A percentile compares a stretch with the other conserved stretches of the same genome.
These are phyloP conservation scores for Suaeda aralocaspica DNA, from an alignment of 148 eudicot genomes.

Conservation along the genomic window DNA sequence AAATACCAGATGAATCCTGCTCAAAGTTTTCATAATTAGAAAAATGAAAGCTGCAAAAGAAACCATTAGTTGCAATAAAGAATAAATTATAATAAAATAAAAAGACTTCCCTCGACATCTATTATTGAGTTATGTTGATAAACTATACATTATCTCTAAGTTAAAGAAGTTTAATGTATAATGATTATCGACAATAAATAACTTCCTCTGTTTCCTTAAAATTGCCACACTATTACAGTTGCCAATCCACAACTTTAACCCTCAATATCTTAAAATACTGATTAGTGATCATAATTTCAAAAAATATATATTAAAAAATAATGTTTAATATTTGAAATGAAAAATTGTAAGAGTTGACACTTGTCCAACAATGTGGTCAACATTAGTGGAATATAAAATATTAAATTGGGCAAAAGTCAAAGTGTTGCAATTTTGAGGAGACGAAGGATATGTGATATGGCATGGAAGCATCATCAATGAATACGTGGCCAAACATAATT, in stretches of 20 bases:
- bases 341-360: too few species aligned
- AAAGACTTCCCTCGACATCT: not conserved
- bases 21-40: conserved; percentile 27
- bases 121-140: not conserved
- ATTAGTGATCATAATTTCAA: too few species aligned
- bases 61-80: conserved; percentile 9
- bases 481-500: conserved; percentile 1
- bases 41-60: conserved; percentile 8
- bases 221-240: too few species aligned
- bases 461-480: conserved; percentile 17
- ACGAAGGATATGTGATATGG: conserved; percentile 4
- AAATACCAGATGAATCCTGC: conserved; percentile 95
- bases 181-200: not conserved
- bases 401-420: too few species aligned
- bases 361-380: too few species aligned
- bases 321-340: too few species aligned
- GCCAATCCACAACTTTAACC: too few species aligned
- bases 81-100: not conserved
- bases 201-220: too few species aligned
- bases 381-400: too few species aligned
- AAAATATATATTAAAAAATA: too few species aligned
- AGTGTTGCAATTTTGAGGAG: too few species aligned
- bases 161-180: not conserved
- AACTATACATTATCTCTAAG: not conserved
- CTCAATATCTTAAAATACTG: too few species aligned